phyloP scores from a whole-genome alignment of 2,329 filamentous ascomycete species.

The Venturia asperata region DNA sequence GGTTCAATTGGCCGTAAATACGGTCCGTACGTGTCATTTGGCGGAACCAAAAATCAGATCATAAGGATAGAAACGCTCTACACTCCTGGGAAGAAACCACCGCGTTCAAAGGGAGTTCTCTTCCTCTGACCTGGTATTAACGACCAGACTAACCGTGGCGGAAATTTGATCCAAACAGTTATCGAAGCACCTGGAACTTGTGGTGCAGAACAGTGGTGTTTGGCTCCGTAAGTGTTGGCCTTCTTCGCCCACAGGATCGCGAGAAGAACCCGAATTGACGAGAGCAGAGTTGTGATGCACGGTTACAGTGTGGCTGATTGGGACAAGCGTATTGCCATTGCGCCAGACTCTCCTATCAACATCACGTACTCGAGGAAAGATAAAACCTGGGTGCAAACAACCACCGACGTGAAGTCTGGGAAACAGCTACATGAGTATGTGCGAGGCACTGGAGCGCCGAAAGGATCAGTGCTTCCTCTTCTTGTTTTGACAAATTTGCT shows the following conservation, averaged over 20 bases:
- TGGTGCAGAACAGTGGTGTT: background rate
- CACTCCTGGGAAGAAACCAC: slow-evolving; percentile 1
- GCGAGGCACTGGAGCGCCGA: background rate
- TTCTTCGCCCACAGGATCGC: too few relatives aligned
- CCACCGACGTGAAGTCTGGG: background rate
- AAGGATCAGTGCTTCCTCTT: background rate
- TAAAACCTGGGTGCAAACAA: slow-evolving; percentile 10
- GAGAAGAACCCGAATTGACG: background rate
- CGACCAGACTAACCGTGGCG: background rate
- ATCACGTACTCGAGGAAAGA: slow-evolving; percentile 8
- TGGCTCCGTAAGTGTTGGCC: background rate
- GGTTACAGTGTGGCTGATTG: slow-evolving; percentile 1
- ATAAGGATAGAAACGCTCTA: slow-evolving; percentile 7
- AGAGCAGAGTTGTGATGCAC: slow-evolving; percentile 9
- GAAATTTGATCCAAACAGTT: slow-evolving; percentile 6
- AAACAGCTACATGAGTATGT: slow-evolving; percentile 3
- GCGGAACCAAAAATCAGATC: background rate
- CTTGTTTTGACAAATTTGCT: background rate
- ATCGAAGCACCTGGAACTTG: background rate
- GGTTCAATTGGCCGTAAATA: background rate
- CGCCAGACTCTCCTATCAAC: slow-evolving; percentile 4
- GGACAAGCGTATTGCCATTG: background rate
- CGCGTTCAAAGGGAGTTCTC: background rate
- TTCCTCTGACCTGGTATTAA: slow-evolving; percentile 6
- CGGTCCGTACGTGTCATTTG: background rate